Evolutionary conservation across 306 rosid species (phyloP).

Genomic region (Prunus kanzakura): DNA sequence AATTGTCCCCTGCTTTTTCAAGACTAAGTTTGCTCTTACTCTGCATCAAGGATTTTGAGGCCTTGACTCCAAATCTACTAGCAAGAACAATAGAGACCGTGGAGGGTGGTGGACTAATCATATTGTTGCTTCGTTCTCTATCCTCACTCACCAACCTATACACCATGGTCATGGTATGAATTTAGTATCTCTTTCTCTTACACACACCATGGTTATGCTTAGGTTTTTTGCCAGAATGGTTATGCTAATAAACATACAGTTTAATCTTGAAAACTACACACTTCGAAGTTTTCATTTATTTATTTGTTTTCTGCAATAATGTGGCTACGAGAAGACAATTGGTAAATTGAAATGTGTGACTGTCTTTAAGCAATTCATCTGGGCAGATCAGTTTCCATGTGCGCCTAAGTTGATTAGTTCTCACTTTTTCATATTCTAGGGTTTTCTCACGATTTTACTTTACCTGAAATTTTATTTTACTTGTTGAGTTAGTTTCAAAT

Average conservation of each 20-base stretch:
- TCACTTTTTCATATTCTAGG: background rate
- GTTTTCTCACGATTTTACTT: background rate
- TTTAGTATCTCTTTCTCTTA: constrained; percentile 8
- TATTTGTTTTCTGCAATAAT: background rate
- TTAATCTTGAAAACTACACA: background rate
- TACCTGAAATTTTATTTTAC: background rate
- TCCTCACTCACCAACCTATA: constrained; percentile 83
- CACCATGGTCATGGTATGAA: constrained; percentile 96
- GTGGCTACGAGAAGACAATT: background rate
- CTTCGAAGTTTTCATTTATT: background rate
- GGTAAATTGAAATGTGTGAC: background rate
- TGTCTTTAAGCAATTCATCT: background rate
- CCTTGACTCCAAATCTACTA: constrained; percentile 85
- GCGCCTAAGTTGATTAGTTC: background rate
- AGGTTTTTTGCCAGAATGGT: background rate
- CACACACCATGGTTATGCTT: background rate
- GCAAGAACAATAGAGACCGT: constrained; percentile 97
- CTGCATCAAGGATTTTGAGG: constrained; percentile 81
- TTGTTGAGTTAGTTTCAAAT: background rate
- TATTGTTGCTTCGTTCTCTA: constrained; percentile 74
- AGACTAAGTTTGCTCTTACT: constrained; percentile 15
- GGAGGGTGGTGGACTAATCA: constrained; percentile 92
- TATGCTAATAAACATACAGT: background rate
- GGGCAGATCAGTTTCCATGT: background rate
- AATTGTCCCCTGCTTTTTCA: background rate